These are phyloP conservation scores for Neurospora discreta DNA, from an alignment of 495 filamentous ascomycete species.

Conservation along the genomic window DNA sequence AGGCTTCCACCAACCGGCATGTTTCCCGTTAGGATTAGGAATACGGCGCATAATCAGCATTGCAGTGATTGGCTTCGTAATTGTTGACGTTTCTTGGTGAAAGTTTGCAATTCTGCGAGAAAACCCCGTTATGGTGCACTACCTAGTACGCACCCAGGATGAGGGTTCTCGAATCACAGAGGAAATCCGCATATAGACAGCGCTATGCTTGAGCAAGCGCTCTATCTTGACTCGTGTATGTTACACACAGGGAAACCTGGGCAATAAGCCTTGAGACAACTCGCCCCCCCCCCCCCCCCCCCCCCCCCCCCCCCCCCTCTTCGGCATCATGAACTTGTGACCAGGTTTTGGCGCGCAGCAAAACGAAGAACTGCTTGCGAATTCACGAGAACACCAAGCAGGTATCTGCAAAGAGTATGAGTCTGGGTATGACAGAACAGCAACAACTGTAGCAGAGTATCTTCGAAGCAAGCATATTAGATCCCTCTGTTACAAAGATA, in stretches of 20 bases:
- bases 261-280: background rate
- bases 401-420: background rate
- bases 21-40: background rate
- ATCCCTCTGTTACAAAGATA: background rate
- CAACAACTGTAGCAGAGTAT: background rate
- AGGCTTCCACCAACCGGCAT: background rate
- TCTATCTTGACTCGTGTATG: background rate
- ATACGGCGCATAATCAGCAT: conserved; percentile 3
- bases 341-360: background rate
- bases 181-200: background rate
- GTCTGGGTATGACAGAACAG: background rate
- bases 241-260: background rate
- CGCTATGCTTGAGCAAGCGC: background rate
- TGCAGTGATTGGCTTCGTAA: conserved; percentile 5
- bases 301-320: too few relatives aligned
- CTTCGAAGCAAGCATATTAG: background rate
- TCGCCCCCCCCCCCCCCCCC: too few relatives aligned
- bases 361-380: background rate
- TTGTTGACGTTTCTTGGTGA: background rate
- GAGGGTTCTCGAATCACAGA: background rate
- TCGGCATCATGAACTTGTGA: background rate
- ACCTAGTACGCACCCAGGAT: background rate
- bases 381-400: background rate
- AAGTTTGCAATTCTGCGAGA: background rate
- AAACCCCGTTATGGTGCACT: background rate